Conservation (phyloP, 2,329 filamentous ascomycete species). For the Lasiodiplodia gonubiensis region DNA sequence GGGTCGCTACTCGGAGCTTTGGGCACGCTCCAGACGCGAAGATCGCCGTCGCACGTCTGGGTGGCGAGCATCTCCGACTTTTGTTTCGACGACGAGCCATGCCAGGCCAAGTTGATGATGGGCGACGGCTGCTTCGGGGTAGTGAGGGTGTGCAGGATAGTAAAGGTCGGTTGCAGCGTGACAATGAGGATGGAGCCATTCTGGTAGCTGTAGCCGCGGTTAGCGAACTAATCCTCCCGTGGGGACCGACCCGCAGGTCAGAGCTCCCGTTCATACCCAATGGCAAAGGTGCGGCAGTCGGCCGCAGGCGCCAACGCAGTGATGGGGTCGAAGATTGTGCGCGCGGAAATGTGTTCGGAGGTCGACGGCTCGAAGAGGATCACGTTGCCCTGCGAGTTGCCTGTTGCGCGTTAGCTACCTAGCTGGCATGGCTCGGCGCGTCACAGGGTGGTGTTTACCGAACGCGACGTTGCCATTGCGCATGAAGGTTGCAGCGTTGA, state of each 20-base stretch:
- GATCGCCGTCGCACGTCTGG: slow-evolving; percentile 87
- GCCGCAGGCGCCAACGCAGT: slow-evolving; percentile 88
- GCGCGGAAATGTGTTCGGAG: slow-evolving; percentile 86
- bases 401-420: slow-evolving; percentile 53
- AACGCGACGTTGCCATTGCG: slow-evolving; percentile 95
- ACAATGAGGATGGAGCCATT: slow-evolving; percentile 94
- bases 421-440: neutral
- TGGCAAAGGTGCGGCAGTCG: slow-evolving; percentile 93
- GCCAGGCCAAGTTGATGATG: slow-evolving; percentile 88
- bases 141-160: slow-evolving; percentile 88
- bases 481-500: slow-evolving; percentile 92
- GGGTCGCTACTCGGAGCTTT: slow-evolving; percentile 76
- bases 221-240: slow-evolving; percentile 31
- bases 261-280: slow-evolving; percentile 68
- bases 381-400: slow-evolving; percentile 89
- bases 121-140: slow-evolving; percentile 84
- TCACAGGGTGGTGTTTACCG: slow-evolving; percentile 64
- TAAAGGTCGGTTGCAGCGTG: slow-evolving; percentile 87
- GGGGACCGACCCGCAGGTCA: slow-evolving; percentile 1
- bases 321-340: slow-evolving; percentile 93
- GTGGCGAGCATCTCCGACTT: slow-evolving; percentile 98
- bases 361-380: slow-evolving; percentile 94
- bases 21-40: slow-evolving; percentile 94
- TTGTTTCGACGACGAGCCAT: slow-evolving; percentile 92
- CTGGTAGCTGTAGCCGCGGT: slow-evolving; percentile 69